Evolutionary conservation across 2,329 filamentous ascomycete genomes (phyloP).

Genomic region (Alternaria sp.): DNA sequence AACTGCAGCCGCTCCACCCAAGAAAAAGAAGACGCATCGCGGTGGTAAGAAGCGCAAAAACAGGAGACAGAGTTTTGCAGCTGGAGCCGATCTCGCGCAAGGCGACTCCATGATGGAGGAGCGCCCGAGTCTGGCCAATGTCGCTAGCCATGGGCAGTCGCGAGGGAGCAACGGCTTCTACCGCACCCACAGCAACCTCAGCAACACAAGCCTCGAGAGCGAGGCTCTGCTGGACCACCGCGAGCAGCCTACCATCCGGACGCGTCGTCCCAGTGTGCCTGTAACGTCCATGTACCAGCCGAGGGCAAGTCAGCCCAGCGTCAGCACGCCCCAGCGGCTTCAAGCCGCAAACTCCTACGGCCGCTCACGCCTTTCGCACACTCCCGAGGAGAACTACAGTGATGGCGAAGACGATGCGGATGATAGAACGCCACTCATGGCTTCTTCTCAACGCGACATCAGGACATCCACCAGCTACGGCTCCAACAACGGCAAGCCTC

Average conservation of each 20-base stretch:
- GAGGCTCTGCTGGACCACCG: slow-evolving; percentile 87
- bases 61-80: slow-evolving; percentile 81
- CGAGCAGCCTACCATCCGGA: slow-evolving; percentile 54
- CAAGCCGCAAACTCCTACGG: slow-evolving; percentile 20
- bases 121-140: slow-evolving; percentile 50
- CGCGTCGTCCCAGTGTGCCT: slow-evolving; percentile 54
- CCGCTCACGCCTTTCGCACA: slow-evolving; percentile 38
- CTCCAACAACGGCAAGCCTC: slow-evolving; percentile 40
- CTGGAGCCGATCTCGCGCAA: slow-evolving; percentile 60
- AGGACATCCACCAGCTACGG: slow-evolving; percentile 46
- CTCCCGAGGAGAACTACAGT: slow-evolving; percentile 51
- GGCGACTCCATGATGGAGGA: slow-evolving; percentile 60
- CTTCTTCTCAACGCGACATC: slow-evolving; percentile 43
- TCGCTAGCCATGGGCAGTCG: slow-evolving; percentile 36
- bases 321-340: slow-evolving; percentile 28
- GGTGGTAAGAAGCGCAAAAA: slow-evolving; percentile 78
- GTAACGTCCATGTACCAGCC: slow-evolving; percentile 38
- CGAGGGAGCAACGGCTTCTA: slow-evolving; percentile 60
- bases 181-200: slow-evolving; percentile 65
- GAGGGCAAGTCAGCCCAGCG: slow-evolving; percentile 32
- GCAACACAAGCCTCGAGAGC: slow-evolving; percentile 87
- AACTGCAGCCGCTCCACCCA: slow-evolving; percentile 20
- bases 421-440: slow-evolving; percentile 64
- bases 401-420: slow-evolving; percentile 55
- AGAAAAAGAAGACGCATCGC: slow-evolving; percentile 75